These are phyloP conservation scores for Takashimella tepidaria DNA, from an alignment of 1,284 basidiomycete species.

Conservation along the genomic window DNA sequence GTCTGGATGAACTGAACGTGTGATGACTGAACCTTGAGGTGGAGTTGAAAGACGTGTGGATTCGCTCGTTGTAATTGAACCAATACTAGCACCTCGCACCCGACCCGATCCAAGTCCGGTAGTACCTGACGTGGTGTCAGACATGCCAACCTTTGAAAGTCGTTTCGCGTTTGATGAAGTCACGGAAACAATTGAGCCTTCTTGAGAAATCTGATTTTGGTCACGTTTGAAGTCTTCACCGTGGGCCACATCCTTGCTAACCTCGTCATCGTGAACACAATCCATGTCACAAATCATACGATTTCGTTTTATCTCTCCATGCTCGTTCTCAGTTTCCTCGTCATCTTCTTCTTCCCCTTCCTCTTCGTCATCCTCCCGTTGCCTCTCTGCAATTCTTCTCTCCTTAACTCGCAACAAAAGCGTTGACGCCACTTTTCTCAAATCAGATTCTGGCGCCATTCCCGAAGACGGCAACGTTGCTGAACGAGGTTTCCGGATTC, in stretches of 20 bases:
- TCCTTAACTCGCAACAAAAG: not conserved
- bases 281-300: not conserved
- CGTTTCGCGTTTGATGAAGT: too few relatives aligned
- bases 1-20: not conserved
- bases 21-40: constrained; percentile 10
- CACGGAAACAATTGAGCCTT: too few relatives aligned
- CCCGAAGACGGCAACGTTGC: constrained; percentile 25
- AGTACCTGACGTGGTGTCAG: not conserved
- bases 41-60: constrained; percentile 22
- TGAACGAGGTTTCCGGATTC: constrained; percentile 26
- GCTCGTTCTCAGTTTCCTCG: not conserved
- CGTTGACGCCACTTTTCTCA: constrained; percentile 21
- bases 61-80: constrained; percentile 18
- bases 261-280: too few relatives aligned
- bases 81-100: constrained; percentile 27
- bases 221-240: too few relatives aligned
- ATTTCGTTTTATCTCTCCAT: not conserved
- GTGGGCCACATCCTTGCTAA: too few relatives aligned
- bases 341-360: not conserved
- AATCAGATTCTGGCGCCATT: constrained; percentile 10
- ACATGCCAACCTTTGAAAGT: too few relatives aligned
- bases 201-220: too few relatives aligned
- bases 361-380: not conserved
- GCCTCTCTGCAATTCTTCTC: not conserved
- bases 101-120: constrained; percentile 5